A percentile compares a stretch with the other conserved stretches of the same genome.
Conservation (phyloP, 371 early-diverging fungal species). For the Haplosporangium sp. region DNA sequence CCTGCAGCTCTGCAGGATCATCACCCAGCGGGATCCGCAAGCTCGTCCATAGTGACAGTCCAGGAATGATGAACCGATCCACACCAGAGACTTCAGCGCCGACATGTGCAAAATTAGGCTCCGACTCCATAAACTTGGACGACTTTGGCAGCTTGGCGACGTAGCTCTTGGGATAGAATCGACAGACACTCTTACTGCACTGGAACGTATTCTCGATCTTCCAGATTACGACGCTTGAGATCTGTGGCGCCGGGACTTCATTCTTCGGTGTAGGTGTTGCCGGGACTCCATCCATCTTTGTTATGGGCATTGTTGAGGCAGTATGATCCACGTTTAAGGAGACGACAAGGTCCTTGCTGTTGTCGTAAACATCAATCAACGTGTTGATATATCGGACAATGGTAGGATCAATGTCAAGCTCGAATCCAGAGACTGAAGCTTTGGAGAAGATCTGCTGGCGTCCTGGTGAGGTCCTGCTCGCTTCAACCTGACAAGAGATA, state of each 20-base stretch:
- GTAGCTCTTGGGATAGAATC: constrained; percentile 66
- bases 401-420: constrained; percentile 72
- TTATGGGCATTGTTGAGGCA: constrained; percentile 6
- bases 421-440: constrained; percentile 74
- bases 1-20: constrained; percentile 44
- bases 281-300: constrained; percentile 29
- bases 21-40: constrained; percentile 76
- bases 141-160: constrained; percentile 40
- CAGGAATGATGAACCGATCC: constrained; percentile 74
- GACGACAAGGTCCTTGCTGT: constrained; percentile 54
- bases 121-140: constrained; percentile 48
- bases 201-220: constrained; percentile 52
- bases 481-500: constrained; percentile 66
- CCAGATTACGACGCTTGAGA: constrained; percentile 40
- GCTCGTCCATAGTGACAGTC: constrained; percentile 69
- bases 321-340: constrained; percentile 31
- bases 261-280: constrained; percentile 21
- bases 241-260: constrained; percentile 10
- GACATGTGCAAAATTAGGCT: constrained; percentile 41
- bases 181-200: constrained; percentile 57
- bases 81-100: constrained; percentile 60
- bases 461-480: constrained; percentile 59
- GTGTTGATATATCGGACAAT: constrained; percentile 79
- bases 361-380: constrained; percentile 74
- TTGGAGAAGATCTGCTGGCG: constrained; percentile 59